phyloP scores from a whole-genome alignment of 306 rosid species.

The Rosa persica region DNA sequence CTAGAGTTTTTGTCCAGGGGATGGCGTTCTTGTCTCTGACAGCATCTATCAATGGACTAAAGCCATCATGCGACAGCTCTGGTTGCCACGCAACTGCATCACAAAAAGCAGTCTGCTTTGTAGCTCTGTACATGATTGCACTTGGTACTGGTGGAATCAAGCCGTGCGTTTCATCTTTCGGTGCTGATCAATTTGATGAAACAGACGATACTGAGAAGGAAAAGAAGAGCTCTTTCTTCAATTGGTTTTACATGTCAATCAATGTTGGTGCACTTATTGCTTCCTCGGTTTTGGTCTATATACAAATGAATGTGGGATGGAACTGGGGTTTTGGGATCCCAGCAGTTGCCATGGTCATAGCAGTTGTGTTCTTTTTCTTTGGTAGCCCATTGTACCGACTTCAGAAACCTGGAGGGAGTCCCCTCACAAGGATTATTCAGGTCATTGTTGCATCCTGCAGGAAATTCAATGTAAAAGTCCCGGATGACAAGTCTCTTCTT shows the following conservation, averaged over 20 bases:
- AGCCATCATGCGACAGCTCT: constrained; percentile 43
- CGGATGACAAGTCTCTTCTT: constrained; percentile 64
- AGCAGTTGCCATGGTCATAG: constrained; percentile 71
- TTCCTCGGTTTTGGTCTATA: constrained; percentile 74
- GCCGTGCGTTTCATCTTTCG: constrained; percentile 87
- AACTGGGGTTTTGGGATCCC: constrained; percentile 93
- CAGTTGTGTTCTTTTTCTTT: constrained; percentile 55
- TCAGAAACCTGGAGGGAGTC: constrained; percentile 83
- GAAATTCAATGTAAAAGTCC: constrained; percentile 47
- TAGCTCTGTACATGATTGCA: constrained; percentile 76
- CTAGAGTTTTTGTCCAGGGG: constrained; percentile 28
- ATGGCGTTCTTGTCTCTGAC: constrained; percentile 64
- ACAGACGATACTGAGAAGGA: constrained; percentile 50
- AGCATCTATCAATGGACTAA: constrained; percentile 58
- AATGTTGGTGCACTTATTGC: constrained; percentile 75
- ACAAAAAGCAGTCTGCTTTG: constrained; percentile 45
- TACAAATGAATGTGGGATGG: constrained; percentile 87
- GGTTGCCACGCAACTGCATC: constrained; percentile 53
- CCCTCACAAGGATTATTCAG: constrained; percentile 72
- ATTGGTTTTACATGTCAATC: constrained; percentile 87
- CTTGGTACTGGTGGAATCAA: constrained; percentile 89
- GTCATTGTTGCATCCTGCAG: constrained; percentile 63
- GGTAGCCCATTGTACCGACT: constrained; percentile 61
- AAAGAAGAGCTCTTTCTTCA: constrained; percentile 73
- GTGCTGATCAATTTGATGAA: constrained; percentile 90